Evolutionary conservation across 2,329 filamentous ascomycete species (phyloP), one percentile per base, ranked within the genome.

Genomic region (Didymella sp.): DNA sequence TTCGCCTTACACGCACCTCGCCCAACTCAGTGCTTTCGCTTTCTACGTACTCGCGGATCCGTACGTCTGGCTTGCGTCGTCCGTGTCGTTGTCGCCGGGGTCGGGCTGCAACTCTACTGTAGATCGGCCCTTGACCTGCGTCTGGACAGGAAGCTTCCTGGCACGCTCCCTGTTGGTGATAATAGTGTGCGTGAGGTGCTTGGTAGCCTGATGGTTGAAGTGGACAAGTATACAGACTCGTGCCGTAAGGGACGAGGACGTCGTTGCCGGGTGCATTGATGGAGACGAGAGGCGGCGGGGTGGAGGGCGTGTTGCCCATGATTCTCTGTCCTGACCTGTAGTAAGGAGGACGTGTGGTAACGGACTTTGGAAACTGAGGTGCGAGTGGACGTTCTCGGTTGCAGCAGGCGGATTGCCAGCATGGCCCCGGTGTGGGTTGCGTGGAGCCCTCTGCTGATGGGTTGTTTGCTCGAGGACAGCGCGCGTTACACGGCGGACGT

Each of bases 271-370:
- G 61, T 7, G 66, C 67, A 25, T 50, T 45, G 54, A 73, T 58
- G 43, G 66, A 50, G 45, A 72, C 52, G 19, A 71, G 64, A 1
- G 69, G 67, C 3, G 66, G 63, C 4, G 67, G 64, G 11, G 59
- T 62, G 15, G 70, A 71, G 43, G 58, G 58, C 15, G 56, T 42
- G 43, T 58, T 48, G 28, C 69, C 70, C 70, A 72, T 72, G n/a
- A n/a, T n/a, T n/a, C n/a, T n/a, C n/a, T n/a, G n/a, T n/a, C n/a
- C n/a, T n/a, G n/a, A n/a, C n/a, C n/a, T 28, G 15, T 8, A 27
- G 7, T 42, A 4, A 12, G 25, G 41, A 8, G n/a, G 15, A 21
- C n/a, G 41, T n/a, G 30, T 33, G 30, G n/a, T n/a, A n/a, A n/a
- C n/a, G n/a, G n/a, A n/a, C n/a, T n/a, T n/a, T n/a, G n/a, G n/a